These are phyloP conservation scores for Dalbergia oliveri DNA, from an alignment of 306 rosid genomes.

Conservation along the genomic window DNA sequence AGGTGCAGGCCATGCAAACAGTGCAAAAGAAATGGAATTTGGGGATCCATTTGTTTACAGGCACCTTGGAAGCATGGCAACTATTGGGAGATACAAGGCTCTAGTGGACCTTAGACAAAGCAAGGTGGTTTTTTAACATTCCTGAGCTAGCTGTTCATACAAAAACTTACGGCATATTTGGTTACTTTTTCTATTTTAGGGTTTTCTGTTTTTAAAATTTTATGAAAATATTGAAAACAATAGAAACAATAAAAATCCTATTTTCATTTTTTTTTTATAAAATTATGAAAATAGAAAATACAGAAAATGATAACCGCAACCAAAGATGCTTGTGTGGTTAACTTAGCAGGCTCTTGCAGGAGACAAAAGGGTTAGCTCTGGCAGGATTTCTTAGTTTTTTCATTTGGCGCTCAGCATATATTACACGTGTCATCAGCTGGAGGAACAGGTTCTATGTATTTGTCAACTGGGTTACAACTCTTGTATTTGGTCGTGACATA, in stretches of 20 bases:
- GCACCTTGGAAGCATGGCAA: constrained; percentile 95
- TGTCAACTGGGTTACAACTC: constrained; percentile 87
- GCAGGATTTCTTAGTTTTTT: constrained; percentile 83
- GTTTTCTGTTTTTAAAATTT: too few relatives aligned
- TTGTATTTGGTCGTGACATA: constrained; percentile 89
- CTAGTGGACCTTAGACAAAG: constrained; percentile 85
- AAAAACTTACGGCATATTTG: not conserved
- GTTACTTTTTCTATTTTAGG: too few relatives aligned
- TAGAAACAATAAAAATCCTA: too few relatives aligned
- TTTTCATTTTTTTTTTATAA: too few relatives aligned
- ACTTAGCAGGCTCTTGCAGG: constrained; percentile 56
- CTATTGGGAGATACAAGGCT: constrained; percentile 84
- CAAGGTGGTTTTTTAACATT: constrained; percentile 62
- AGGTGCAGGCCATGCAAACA: constrained; percentile 71
- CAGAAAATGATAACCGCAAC: too few relatives aligned
- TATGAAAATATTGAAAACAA: too few relatives aligned
- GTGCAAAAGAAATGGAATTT: constrained; percentile 58
- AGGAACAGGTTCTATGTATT: constrained; percentile 91
- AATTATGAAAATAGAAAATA: too few relatives aligned
- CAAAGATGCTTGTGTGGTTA: constrained; percentile 7
- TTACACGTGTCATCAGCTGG: constrained; percentile 95
- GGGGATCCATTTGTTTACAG: constrained; percentile 81
- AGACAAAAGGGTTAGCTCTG: constrained; percentile 68
- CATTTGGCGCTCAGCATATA: constrained; percentile 83
- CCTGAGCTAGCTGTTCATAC: not conserved